A percentile compares a stretch with the other conserved stretches of the same genome.
Conservation (phyloP, 441 rosid genomes). For the Populus trichocarpa region DNA sequence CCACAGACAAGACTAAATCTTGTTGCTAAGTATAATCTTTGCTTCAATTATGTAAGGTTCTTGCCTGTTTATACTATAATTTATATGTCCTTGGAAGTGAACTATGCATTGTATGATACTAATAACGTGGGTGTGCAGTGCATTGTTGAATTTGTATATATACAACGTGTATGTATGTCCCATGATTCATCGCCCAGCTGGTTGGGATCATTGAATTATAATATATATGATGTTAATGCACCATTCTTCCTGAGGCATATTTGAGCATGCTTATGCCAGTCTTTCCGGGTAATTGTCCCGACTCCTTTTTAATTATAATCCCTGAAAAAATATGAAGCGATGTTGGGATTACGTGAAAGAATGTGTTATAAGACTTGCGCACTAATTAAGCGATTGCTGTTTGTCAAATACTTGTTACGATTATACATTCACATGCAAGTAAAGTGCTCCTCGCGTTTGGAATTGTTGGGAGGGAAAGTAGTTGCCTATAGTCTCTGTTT, state of each 20-base stretch:
- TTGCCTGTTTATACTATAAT: conserved; percentile 19
- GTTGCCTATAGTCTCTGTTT: not conserved
- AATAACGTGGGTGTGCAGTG: not conserved
- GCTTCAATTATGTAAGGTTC: conserved; percentile 19
- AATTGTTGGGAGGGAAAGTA: conserved; percentile 3
- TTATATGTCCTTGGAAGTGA: conserved; percentile 5
- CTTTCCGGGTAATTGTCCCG: not conserved
- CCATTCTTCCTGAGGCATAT: not conserved
- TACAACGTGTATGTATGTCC: not conserved
- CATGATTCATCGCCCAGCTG: not conserved
- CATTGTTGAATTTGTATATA: conserved; percentile 23
- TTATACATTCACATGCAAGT: not conserved
- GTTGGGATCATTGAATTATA: conserved; percentile 13
- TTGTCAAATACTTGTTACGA: conserved; percentile 11
- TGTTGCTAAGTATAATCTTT: conserved; percentile 20
- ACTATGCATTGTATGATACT: conserved; percentile 15
- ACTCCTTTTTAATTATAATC: not conserved
- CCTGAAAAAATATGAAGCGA: not conserved
- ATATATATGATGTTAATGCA: not conserved
- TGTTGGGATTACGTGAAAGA: conserved; percentile 20
- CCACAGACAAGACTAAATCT: conserved; percentile 16
- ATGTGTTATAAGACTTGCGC: not conserved
- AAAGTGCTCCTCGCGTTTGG: conserved; percentile 18
- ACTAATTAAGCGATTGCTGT: not conserved
- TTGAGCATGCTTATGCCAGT: not conserved